phyloP scores from a whole-genome alignment of 2,329 filamentous ascomycete species.

The Graphilbum sp. region DNA sequence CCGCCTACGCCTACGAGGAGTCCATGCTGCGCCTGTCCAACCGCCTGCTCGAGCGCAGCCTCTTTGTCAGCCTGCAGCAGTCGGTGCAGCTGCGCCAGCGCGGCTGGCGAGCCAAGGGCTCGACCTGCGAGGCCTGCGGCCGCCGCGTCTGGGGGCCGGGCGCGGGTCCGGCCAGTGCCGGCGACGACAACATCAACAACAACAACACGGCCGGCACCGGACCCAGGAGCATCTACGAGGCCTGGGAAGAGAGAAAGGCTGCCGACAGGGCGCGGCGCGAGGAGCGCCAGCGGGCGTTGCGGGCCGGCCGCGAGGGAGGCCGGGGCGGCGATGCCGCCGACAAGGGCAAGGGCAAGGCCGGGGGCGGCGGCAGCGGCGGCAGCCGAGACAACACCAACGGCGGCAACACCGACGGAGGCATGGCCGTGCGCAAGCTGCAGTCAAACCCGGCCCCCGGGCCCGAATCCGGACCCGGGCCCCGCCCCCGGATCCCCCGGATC shows the following conservation, averaged over 20 bases:
- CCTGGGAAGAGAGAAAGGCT: slow-evolving; percentile 54
- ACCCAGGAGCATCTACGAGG: slow-evolving; percentile 48
- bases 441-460: not conserved
- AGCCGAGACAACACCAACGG: too few species aligned
- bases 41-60: slow-evolving; percentile 69
- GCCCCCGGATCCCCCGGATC: not conserved
- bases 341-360: slow-evolving; percentile 30
- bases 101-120: slow-evolving; percentile 78
- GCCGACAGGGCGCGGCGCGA: slow-evolving; percentile 28
- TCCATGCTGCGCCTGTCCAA: slow-evolving; percentile 76
- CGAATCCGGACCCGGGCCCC: not conserved
- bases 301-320: not conserved
- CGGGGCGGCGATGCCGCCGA: slow-evolving; percentile 11
- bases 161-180: slow-evolving; percentile 21
- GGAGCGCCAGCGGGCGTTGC: slow-evolving; percentile 13
- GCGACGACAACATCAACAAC: too few species aligned
- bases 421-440: too few species aligned
- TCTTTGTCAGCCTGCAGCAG: slow-evolving; percentile 69
- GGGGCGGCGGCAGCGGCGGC: too few species aligned
- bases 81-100: slow-evolving; percentile 60
- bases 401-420: too few species aligned
- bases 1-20: slow-evolving; percentile 89
- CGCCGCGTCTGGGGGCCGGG: slow-evolving; percentile 79
- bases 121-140: slow-evolving; percentile 76
- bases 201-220: too few species aligned